Conservation (phyloP, 331 rosid genomes). For the Prunus yedoensis region DNA sequence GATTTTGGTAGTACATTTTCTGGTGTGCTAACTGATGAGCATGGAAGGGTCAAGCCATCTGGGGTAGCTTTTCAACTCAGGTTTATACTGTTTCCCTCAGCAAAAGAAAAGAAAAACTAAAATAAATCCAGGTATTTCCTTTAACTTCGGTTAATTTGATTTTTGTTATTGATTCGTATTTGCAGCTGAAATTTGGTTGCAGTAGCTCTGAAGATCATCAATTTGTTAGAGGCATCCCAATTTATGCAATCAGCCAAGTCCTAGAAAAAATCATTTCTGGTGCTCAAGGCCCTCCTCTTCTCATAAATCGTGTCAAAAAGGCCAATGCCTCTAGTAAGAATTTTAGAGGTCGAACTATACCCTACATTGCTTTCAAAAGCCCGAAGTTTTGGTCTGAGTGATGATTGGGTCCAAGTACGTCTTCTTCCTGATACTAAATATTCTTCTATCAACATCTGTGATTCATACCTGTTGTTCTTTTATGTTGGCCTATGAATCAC, state of each 20-base stretch:
- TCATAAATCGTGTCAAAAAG: constrained; percentile 83
- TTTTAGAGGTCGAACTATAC: constrained; percentile 92
- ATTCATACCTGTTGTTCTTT: neutral
- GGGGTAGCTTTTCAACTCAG: constrained; percentile 99
- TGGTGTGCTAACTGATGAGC: constrained; percentile 89
- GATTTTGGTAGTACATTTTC: constrained; percentile 97
- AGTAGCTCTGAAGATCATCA: constrained; percentile 91
- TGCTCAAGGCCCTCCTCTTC: constrained; percentile 73
- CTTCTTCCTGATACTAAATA: constrained; percentile 22
- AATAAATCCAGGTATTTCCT: constrained; percentile 10
- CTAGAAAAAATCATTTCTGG: constrained; percentile 81
- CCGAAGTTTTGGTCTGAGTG: constrained; percentile 86
- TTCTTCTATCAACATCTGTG: neutral
- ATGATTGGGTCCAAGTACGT: constrained; percentile 84
- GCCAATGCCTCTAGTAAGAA: constrained; percentile 90
- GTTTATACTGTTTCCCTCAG: constrained; percentile 34
- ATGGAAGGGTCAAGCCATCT: constrained; percentile 92
- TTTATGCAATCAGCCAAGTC: constrained; percentile 83
- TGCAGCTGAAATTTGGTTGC: constrained; percentile 80
- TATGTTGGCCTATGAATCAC: neutral
- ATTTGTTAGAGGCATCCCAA: constrained; percentile 91
- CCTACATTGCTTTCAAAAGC: constrained; percentile 97
- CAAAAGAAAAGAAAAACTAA: neutral
- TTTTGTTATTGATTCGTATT: constrained; percentile 21
- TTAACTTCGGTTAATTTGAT: neutral